Evolutionary conservation across 768 basidiomycete genomes (phyloP), one percentile per base, ranked within the genome.

Genomic region (Symmetrospora coprosmae): DNA sequence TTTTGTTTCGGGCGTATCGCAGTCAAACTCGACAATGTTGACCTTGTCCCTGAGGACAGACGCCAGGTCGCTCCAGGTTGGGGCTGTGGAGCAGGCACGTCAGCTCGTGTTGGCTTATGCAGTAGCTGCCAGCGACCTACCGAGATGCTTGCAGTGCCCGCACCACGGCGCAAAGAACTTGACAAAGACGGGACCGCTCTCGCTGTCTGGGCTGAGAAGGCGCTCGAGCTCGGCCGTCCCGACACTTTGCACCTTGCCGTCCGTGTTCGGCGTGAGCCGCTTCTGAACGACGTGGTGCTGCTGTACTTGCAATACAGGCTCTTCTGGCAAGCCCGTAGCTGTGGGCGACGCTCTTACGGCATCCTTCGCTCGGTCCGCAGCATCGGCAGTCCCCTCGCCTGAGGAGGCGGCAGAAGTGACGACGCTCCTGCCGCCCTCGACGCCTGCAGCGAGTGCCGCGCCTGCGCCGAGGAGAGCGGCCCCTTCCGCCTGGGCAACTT

Each of bases 121-220:
- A 8, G n/a, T 46, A 11, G 19, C 13, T 25, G 9, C 9, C 19
- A 14, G 16, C 16, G 23, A 13, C 65, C 76, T 61, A 41, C 76
- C 76, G 70, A 2, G 76, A 89, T 0, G 87, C 86, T 94, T 91
- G 79, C 92, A 99, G 73, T 97, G 91, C 3, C 86, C 86, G 71
- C 91, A 96, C 87, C 80, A 46, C 48, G 61, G 61, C 13, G 61
- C 61, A 21, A 51, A 62, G 45, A 86, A 97, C 70, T 85, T 84
- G 71, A 84, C 75, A 66, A 85, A 81, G 1, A 78, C 73, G 1
- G 81, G 77, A 1, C 80, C 81, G 39, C 75, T 71, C 0, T 71
- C 72, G 17, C 37, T 30, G 6, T 37, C 59, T 41, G 49, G 37
- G 7, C 21, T 62, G 9, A 64, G 8, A 0, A 19, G 6, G 2